A percentile compares a stretch with the other conserved stretches of the same genome.
These are phyloP conservation scores for Corchorus capsularis DNA, from an alignment of 345 rosid species.

Conservation along the genomic window DNA sequence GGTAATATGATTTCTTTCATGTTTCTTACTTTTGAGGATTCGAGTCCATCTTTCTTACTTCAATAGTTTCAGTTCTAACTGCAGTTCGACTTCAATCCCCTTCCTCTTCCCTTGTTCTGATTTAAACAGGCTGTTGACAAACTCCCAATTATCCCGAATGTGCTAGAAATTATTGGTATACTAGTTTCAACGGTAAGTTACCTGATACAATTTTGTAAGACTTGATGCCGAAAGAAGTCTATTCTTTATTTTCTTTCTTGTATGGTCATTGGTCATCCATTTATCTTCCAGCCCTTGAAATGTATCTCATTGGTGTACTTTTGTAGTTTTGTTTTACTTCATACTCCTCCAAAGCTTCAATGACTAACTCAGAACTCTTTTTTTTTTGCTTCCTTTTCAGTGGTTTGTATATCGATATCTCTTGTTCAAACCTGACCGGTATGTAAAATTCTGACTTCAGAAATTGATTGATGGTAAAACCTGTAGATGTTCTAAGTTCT, in stretches of 20 bases:
- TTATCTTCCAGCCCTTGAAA: background rate
- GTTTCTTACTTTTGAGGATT: conserved; percentile 4
- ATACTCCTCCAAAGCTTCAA: background rate
- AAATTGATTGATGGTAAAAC: conserved; percentile 15
- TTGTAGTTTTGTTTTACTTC: background rate
- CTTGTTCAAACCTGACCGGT: conserved; percentile 89
- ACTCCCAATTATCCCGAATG: conserved; percentile 67
- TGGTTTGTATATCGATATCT: conserved; percentile 94
- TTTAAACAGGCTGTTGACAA: conserved; percentile 68
- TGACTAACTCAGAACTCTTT: conserved; percentile 24
- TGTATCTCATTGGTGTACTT: background rate
- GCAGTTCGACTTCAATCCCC: conserved; percentile 12
- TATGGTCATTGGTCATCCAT: background rate
- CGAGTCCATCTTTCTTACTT: background rate
- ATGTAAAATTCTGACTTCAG: conserved; percentile 25
- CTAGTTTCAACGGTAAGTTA: conserved; percentile 68
- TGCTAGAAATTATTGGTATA: conserved; percentile 75
- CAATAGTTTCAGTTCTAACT: conserved; percentile 1
- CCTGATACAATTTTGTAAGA: background rate
- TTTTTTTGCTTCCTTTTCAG: conserved; percentile 39
- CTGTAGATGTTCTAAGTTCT: background rate
- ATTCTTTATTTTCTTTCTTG: background rate
- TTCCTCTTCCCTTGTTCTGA: background rate
- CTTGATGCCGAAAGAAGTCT: background rate
- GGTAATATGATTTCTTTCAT: conserved; percentile 38